phyloP scores from a whole-genome alignment of 2,329 filamentous ascomycete species.

The Malbranchea zuffiana region DNA sequence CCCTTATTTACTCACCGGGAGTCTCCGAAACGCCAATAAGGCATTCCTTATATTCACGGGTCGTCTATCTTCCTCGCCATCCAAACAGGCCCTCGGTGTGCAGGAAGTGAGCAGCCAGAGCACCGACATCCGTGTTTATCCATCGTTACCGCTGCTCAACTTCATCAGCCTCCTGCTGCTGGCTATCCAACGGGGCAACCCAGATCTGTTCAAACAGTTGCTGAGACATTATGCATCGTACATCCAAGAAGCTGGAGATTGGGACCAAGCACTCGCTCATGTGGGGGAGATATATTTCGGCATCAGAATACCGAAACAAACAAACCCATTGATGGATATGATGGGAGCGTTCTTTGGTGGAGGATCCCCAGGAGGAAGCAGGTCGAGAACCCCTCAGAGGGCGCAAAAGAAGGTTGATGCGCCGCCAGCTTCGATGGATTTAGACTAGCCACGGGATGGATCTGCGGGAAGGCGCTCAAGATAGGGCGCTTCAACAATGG shows the following conservation, averaged over 20 bases:
- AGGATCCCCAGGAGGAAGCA: constrained; percentile 41
- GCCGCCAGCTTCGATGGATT: constrained; percentile 34
- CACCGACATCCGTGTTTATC: constrained; percentile 71
- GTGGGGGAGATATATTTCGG: constrained; percentile 96
- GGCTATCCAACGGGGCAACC: constrained; percentile 66
- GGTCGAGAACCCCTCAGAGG: constrained; percentile 34
- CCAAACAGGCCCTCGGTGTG: constrained; percentile 54
- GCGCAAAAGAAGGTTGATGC: constrained; percentile 38
- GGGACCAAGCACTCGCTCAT: constrained; percentile 72
- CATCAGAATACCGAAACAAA: constrained; percentile 76
- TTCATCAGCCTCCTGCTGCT: constrained; percentile 79
- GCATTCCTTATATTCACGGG: constrained; percentile 67
- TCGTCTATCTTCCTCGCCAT: constrained; percentile 41
- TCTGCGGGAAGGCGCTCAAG: background rate
- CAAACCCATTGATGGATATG: constrained; percentile 94
- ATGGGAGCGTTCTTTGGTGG: constrained; percentile 91
- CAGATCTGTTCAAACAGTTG: constrained; percentile 71
- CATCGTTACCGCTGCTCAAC: constrained; percentile 85
- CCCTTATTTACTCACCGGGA: constrained; percentile 82
- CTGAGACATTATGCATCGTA: constrained; percentile 69
- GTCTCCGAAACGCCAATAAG: constrained; percentile 77
- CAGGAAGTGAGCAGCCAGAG: constrained; percentile 69
- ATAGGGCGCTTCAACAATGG: too few relatives aligned
- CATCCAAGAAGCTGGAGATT: constrained; percentile 64
- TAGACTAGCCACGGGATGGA: constrained; percentile 32